Base-by-base conservation (phyloP, 352 stramenopile genomes). In the Pythium utonaiense region DNA sequence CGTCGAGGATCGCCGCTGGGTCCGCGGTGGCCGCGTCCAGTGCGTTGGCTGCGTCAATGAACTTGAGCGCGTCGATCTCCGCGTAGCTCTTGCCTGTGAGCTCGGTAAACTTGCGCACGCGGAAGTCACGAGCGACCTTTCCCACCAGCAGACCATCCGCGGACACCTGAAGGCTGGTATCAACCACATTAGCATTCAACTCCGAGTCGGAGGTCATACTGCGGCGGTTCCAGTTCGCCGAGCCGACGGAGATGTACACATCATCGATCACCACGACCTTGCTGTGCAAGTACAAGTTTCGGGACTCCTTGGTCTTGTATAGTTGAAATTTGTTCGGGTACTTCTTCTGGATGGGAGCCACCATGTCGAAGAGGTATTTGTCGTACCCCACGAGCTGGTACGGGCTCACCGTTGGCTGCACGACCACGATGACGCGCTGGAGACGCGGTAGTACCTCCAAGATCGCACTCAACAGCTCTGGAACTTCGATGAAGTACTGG, bases 51-150 rank as follows among this genome's bases (percentile, higher is more conserved):
- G 77, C 66, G 24, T 83, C 67, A 1, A 82, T 28, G 27, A 87
- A 75, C 33, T 38, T 71, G 64, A 88, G 69, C 6, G 61, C 69
- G 27, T 74, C 40, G 14, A 89, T 52, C 3, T 75, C 64, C 14
- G 60, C 41, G 55, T 77, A 73, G 27, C 53, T 73, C 8, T 69
- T 55, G 17, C 74, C 61, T 9, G 71, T 81, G 42, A 83, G 73
- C 58, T 89, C 78, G 3, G 67, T 58, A 57, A 91, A 88, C 65
- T 89, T 88, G 27, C 67, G 68, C 19, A 88, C 71, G 8, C 59
- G 59, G 40, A 59, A 66, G 59, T 66, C 59, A 2, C 51, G 24
- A 6, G 52, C 51, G 1, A 31, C 6, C 24, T 60, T 60, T 3
- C 31, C 44, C 6, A 66, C 51, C 9, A 60, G 14, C 24, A 66